Percentiles rank a stretch among this genome's conserved stretches.
Conservation (phyloP, 352 stramenopile species). For the Phytophthora sansomeana region DNA sequence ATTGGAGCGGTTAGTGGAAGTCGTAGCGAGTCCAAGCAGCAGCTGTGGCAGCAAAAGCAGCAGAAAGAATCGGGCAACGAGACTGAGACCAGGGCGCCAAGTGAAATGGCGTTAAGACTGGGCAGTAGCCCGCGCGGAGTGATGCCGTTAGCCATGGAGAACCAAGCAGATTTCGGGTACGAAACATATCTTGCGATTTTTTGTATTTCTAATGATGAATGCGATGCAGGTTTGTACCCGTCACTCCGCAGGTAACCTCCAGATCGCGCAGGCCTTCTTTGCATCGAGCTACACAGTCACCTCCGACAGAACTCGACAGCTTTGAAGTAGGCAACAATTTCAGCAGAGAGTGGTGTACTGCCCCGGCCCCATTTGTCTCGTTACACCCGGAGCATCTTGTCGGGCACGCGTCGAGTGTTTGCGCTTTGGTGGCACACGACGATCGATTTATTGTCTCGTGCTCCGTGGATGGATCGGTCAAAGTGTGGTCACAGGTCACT, state of each 20-base stretch:
- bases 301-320: not conserved
- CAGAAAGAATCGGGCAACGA: constrained; percentile 5
- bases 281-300: constrained; percentile 11
- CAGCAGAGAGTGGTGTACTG: constrained; percentile 22
- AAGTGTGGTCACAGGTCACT: constrained; percentile 69
- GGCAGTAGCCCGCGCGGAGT: constrained; percentile 4
- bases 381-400: constrained; percentile 52
- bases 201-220: not conserved
- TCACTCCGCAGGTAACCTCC: constrained; percentile 7
- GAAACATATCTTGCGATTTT: not conserved
- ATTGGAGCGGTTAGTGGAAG: constrained; percentile 3
- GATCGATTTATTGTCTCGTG: constrained; percentile 70
- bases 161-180: constrained; percentile 23
- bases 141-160: constrained; percentile 7
- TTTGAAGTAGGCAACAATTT: constrained; percentile 18
- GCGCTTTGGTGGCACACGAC: constrained; percentile 55
- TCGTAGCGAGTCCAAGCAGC: not conserved
- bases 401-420: constrained; percentile 71
- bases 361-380: constrained; percentile 17
- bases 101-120: not conserved
- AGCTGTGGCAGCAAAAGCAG: not conserved
- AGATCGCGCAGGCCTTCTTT: constrained; percentile 22
- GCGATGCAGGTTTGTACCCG: constrained; percentile 1
- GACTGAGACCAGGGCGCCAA: constrained; percentile 14
- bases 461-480: constrained; percentile 74